phyloP scores from a whole-genome alignment of 1,139 yeast species.

The Hyphopichia buzzinii region DNA sequence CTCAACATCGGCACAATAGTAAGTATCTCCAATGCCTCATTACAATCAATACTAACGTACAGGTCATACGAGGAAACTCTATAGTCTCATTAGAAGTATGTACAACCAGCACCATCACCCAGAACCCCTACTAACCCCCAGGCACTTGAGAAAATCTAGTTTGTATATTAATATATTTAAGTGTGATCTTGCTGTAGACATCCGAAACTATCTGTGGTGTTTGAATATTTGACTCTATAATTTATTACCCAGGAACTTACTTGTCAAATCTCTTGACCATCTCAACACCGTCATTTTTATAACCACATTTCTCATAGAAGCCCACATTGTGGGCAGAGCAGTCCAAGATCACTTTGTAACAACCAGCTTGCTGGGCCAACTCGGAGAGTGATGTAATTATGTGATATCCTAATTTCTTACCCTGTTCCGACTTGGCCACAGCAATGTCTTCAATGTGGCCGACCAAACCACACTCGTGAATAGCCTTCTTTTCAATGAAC shows the following conservation, averaged over 20 bases:
- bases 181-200: no score
- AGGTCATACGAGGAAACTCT: constrained; percentile 61
- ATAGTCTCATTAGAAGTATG: constrained; percentile 56
- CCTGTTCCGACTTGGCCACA: constrained; percentile 73
- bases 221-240: no score
- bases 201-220: no score
- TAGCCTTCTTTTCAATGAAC: constrained; percentile 57
- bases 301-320: constrained; percentile 88
- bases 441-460: constrained; percentile 98
- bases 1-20: constrained; percentile 56
- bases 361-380: constrained; percentile 60
- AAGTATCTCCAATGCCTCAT: constrained; percentile 16
- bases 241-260: no score
- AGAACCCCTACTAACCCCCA: constrained; percentile 8
- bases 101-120: no score
- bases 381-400: constrained; percentile 63
- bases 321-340: constrained; percentile 79
- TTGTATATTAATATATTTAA: no score
- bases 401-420: constrained; percentile 71
- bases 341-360: constrained; percentile 88
- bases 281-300: constrained; percentile 64
- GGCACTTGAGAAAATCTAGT: constrained; percentile 24
- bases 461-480: constrained; percentile 78
- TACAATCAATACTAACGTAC: constrained; percentile 23
- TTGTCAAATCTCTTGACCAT: constrained; percentile 47